Percentiles rank a stretch among this genome's conserved stretches.
Conservation (phyloP, 2,329 filamentous ascomycete genomes). For the Microdochium trichocladiopsis region DNA sequence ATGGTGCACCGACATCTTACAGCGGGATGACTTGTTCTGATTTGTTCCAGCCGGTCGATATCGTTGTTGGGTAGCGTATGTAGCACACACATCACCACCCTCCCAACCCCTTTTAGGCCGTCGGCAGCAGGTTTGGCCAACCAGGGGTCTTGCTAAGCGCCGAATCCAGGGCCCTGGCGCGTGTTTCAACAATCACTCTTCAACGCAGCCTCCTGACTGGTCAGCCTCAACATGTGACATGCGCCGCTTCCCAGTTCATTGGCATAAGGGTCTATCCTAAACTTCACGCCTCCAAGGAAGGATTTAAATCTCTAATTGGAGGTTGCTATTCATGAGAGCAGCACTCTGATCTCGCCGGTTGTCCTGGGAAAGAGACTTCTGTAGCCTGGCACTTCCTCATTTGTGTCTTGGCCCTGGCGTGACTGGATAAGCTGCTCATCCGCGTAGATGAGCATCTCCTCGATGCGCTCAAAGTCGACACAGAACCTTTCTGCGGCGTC, state of each 20-base stretch:
- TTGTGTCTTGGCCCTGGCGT: constrained; percentile 6
- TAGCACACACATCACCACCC: too few relatives aligned
- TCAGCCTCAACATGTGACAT: neutral
- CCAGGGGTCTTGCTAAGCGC: neutral
- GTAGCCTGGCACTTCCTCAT: constrained; percentile 22
- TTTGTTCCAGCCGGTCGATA: too few relatives aligned
- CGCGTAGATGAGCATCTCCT: constrained; percentile 38
- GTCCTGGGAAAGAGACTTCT: constrained; percentile 50
- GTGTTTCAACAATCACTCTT: neutral
- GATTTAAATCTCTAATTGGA: too few relatives aligned
- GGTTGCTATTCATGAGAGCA: constrained; percentile 36
- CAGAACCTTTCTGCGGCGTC: constrained; percentile 81
- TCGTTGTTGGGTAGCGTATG: too few relatives aligned
- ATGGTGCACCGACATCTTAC: too few relatives aligned
- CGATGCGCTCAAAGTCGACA: constrained; percentile 65
- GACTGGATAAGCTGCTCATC: constrained; percentile 21
- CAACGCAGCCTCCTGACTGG: neutral
- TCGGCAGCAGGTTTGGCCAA: neutral
- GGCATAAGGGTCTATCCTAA: neutral
- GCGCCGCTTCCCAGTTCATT: neutral
- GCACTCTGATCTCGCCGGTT: constrained; percentile 50
- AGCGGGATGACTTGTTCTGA: too few relatives aligned
- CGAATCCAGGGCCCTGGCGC: neutral
- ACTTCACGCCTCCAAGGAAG: too few relatives aligned
- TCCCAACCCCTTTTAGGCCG: neutral